phyloP scores from a whole-genome alignment of 116 monocot genomes.

The Zostera marina region DNA sequence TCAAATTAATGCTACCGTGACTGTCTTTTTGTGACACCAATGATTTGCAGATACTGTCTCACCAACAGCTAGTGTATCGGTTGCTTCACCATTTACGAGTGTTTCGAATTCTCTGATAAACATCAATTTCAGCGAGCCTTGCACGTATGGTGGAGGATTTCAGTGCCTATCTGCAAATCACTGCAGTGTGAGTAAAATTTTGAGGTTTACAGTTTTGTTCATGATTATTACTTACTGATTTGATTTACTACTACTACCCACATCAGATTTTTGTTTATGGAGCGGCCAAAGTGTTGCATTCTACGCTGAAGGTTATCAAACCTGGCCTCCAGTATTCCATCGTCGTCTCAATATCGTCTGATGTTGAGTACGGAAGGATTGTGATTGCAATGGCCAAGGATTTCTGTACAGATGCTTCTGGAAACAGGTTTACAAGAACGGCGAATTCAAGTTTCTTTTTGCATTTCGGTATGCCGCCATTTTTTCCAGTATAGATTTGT shows the following conservation, averaged over 20 bases:
- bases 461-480: constrained; percentile 62
- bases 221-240: not conserved
- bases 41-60: constrained; percentile 74
- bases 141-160: constrained; percentile 64
- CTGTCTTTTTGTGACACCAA: too few relatives aligned
- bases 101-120: constrained; percentile 40
- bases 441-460: constrained; percentile 67
- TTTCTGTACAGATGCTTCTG: constrained; percentile 77
- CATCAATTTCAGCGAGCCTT: constrained; percentile 72
- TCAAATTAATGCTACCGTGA: not conserved
- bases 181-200: constrained; percentile 64
- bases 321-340: constrained; percentile 55
- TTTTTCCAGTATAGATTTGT: not conserved
- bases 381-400: constrained; percentile 69
- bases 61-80: constrained; percentile 72
- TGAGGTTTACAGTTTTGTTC: not conserved
- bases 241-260: constrained; percentile 3
- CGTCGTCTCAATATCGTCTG: constrained; percentile 31
- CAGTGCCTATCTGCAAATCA: constrained; percentile 32
- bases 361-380: constrained; percentile 51
- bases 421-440: constrained; percentile 81
- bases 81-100: constrained; percentile 53
- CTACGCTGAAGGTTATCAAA: constrained; percentile 53
- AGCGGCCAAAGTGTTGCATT: constrained; percentile 48
- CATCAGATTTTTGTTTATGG: constrained; percentile 94